These are phyloP conservation scores for Blastobotrys attinorum DNA, from an alignment of 805 yeast species.

Conservation along the genomic window DNA sequence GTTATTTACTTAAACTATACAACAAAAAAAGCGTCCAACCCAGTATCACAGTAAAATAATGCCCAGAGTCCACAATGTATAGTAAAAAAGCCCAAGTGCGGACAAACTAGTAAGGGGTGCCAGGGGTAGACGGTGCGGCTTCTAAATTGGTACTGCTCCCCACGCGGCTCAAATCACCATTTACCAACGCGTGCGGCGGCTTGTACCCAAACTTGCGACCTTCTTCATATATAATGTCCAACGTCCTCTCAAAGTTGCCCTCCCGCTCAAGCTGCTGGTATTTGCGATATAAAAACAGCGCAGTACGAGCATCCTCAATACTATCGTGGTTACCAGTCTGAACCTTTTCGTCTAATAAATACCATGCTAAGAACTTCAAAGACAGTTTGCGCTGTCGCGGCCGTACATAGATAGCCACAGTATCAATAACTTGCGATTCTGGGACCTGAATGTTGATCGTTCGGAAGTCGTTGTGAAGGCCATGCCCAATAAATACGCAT, in stretches of 20 bases:
- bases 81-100: no score
- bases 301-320: slow-evolving; percentile 90
- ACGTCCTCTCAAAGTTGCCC: slow-evolving; percentile 53
- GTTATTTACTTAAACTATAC: no score
- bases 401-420: slow-evolving; percentile 68
- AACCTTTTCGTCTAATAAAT: slow-evolving; percentile 62
- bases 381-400: slow-evolving; percentile 72
- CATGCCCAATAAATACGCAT: slow-evolving; percentile 92
- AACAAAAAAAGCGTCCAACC: no score
- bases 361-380: slow-evolving; percentile 78
- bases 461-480: slow-evolving; percentile 82
- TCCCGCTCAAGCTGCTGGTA: slow-evolving; percentile 53
- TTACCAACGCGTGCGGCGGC: slow-evolving; percentile 21
- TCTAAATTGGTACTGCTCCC: background rate
- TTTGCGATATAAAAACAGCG: slow-evolving; percentile 65
- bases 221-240: slow-evolving; percentile 54
- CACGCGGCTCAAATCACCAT: background rate
- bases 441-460: slow-evolving; percentile 91
- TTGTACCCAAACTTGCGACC: slow-evolving; percentile 31
- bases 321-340: slow-evolving; percentile 96
- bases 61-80: no score
- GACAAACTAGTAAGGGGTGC: background rate
- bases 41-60: no score
- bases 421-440: slow-evolving; percentile 75
- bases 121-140: background rate